Conservation (phyloP, 148 eudicot genomes). For the Cornus suecica region DNA sequence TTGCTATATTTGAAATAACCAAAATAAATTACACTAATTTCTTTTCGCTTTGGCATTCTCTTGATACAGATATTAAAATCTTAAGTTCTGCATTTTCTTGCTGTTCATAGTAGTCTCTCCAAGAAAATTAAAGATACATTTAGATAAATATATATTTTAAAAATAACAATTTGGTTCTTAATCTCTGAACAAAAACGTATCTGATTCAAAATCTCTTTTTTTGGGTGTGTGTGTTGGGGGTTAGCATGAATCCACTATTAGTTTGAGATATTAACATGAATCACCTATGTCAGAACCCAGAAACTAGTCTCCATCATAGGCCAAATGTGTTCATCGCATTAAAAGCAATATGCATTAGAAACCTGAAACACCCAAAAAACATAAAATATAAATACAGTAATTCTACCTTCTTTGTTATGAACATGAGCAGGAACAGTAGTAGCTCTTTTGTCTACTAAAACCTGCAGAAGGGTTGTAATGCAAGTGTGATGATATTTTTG, state of each 20-base stretch:
- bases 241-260: not conserved
- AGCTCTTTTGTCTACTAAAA: slow-evolving; percentile 62
- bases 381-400: not conserved
- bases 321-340: not conserved
- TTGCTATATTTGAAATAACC: not conserved
- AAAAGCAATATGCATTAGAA: not conserved
- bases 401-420: slow-evolving; percentile 60
- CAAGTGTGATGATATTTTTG: not conserved
- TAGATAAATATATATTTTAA: not conserved
- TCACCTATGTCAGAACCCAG: not conserved
- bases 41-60: not conserved
- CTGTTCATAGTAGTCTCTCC: not conserved
- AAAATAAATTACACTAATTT: not conserved
- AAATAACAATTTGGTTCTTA: no score
- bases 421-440: slow-evolving; percentile 44
- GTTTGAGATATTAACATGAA: not conserved
- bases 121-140: not conserved
- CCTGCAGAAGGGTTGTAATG: slow-evolving; percentile 35
- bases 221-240: no score
- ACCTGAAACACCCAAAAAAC: not conserved
- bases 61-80: not conserved
- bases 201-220: no score
- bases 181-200: no score
- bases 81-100: not conserved
- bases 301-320: not conserved